Base-by-base conservation (phyloP, 495 filamentous ascomycete species). In the Aspergillus olivimuriae region DNA sequence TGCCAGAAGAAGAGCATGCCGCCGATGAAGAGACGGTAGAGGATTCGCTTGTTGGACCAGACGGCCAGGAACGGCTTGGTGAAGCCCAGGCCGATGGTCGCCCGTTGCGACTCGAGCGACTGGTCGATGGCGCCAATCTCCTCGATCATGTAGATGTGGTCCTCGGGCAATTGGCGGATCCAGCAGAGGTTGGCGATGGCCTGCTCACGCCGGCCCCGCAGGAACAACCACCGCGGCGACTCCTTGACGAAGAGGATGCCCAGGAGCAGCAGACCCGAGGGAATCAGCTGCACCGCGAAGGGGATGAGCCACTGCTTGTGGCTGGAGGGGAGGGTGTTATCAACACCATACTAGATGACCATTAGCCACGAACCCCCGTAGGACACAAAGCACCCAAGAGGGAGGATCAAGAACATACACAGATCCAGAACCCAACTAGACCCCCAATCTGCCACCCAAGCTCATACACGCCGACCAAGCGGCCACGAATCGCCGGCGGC, bases 401-500 rank as follows among this genome's bases (percentile, higher is more conserved):
- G 14, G 38, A 44, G 5, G 32, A 20, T 32, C n/a, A 16, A 20
- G 24, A 38, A 57, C 58, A 57, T 47, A 68, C 70, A 52, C 82
- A 83, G 55, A 85, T 83, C 79, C 79, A 85, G 51, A 86, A 87
- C 3, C 83, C 83, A 20, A 83, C 73, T n/a, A 88, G 62, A 15
- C 83, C 83, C 39, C 83, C 83, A 51, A 84, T 69, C 56, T 87
- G 84, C 78, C 82, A 86, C 3, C 82, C 81, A 34, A 87, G 63
- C 58, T 87, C 83, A 52, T 84, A 88, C 19, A 88, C 73, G 47
- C 83, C 81, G 21, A 91, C 84, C 26, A 94, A 73, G 17, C 86
- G 76, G 15, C 87, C 87, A 40, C 87, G 80, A 51, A 87, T 87
- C 43, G 86, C 83, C 50, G 86, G 85, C 5, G 83, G 86, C 5